Evolutionary conservation across 768 basidiomycete species (phyloP).

Genomic region (Scleroderma citrinum): DNA sequence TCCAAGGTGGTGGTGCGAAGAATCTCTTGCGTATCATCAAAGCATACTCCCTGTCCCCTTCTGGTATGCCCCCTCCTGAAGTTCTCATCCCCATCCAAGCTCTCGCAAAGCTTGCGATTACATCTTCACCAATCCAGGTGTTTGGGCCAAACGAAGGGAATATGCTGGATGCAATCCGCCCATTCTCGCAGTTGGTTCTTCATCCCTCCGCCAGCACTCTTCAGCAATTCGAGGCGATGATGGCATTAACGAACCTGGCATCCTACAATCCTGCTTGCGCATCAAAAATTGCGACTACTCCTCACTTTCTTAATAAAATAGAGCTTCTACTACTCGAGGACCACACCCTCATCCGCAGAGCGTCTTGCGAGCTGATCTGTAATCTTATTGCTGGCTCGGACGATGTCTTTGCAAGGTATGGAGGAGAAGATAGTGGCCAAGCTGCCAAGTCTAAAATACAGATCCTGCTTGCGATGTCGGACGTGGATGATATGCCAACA

Average conservation of each 20-base stretch:
- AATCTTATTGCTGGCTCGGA: conserved; percentile 82
- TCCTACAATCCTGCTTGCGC: conserved; percentile 66
- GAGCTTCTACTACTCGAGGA: conserved; percentile 80
- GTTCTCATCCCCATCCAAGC: conserved; percentile 67
- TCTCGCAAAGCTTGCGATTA: conserved; percentile 88
- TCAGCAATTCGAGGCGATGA: conserved; percentile 87
- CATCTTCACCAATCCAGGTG: conserved; percentile 82
- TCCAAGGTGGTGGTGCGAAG: conserved; percentile 77
- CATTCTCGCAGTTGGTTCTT: conserved; percentile 67
- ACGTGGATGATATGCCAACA: conserved; percentile 81
- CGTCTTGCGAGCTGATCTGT: conserved; percentile 87
- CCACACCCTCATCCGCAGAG: conserved; percentile 74
- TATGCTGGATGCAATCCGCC: conserved; percentile 77
- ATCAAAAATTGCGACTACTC: conserved; percentile 55
- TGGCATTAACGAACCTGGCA: conserved; percentile 95
- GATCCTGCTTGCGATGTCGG: conserved; percentile 77
- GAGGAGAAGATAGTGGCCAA: conserved; percentile 32
- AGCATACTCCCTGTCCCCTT: conserved; percentile 32
- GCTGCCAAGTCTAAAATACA: conserved; percentile 59
- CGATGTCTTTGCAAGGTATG: conserved; percentile 68
- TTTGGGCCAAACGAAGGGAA: conserved; percentile 81
- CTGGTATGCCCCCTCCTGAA: conserved; percentile 19
- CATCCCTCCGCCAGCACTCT: conserved; percentile 64
- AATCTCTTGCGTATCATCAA: conserved; percentile 54
- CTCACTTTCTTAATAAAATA: conserved; percentile 56